phyloP scores from a whole-genome alignment of 108 stramenopile genomes.

The Ochromonas danica region DNA sequence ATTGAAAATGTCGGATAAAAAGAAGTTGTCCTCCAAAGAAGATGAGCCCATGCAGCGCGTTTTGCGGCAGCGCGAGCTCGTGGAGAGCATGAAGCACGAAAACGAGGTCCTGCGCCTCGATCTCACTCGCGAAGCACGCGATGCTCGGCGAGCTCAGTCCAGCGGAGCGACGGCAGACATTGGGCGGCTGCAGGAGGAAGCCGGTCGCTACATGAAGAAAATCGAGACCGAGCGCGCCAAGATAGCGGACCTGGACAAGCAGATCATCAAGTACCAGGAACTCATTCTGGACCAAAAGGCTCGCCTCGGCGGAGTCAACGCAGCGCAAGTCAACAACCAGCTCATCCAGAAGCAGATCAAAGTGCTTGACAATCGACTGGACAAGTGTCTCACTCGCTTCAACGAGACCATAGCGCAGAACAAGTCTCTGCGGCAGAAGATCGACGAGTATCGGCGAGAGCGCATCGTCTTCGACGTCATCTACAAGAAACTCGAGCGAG shows the following conservation, averaged over 20 bases:
- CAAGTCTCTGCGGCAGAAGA: slow-evolving; percentile 54
- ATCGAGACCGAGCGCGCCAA: slow-evolving; percentile 57
- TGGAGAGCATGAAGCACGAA: slow-evolving; percentile 39
- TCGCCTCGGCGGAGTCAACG: slow-evolving; percentile 63
- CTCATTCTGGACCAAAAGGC: slow-evolving; percentile 53
- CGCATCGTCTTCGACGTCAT: slow-evolving; percentile 63
- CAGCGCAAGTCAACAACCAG: slow-evolving; percentile 60
- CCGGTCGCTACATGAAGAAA: slow-evolving; percentile 55
- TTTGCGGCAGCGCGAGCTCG: slow-evolving; percentile 35
- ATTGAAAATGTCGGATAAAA: slow-evolving; percentile 1
- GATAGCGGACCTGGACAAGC: slow-evolving; percentile 53
- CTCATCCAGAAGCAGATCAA: slow-evolving; percentile 59
- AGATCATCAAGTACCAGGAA: slow-evolving; percentile 46
- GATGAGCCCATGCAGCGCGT: slow-evolving; percentile 34
- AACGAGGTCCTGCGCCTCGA: slow-evolving; percentile 49
- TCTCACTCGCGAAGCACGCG: slow-evolving; percentile 49
- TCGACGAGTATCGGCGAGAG: slow-evolving; percentile 58
- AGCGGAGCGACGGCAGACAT: slow-evolving; percentile 27
- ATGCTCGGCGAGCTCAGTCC: slow-evolving; percentile 32
- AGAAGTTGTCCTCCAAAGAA: neutral
- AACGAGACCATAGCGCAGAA: slow-evolving; percentile 60
- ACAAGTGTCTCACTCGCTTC: slow-evolving; percentile 59
- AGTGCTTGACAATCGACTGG: slow-evolving; percentile 59
- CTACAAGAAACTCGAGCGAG: slow-evolving; percentile 63
- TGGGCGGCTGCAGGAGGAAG: slow-evolving; percentile 54